Conservation (phyloP, 2,329 filamentous ascomycete species). For the Beauveria caledonica region DNA sequence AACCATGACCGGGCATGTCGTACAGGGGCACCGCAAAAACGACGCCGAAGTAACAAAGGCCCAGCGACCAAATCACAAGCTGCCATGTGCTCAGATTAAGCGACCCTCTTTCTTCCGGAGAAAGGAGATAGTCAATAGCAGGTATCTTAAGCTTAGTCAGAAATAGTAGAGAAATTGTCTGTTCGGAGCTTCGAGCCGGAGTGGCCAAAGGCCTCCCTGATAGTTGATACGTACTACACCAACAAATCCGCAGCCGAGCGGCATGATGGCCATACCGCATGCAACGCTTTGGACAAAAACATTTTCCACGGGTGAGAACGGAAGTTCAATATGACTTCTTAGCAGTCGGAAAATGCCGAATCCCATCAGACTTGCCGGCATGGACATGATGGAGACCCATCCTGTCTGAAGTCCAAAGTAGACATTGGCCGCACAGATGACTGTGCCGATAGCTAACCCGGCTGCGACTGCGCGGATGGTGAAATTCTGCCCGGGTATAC, state of each 20-base stretch:
- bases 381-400: conserved; percentile 76
- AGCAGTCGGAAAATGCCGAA: conserved; percentile 88
- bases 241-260: conserved; percentile 88
- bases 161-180: not conserved
- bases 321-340: conserved; percentile 61
- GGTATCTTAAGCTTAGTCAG: conserved; percentile 48
- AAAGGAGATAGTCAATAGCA: conserved; percentile 79
- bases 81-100: conserved; percentile 65
- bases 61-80: conserved; percentile 82
- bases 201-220: not conserved
- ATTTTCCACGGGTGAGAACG: conserved; percentile 92
- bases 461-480: conserved; percentile 72
- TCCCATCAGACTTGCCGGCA: conserved; percentile 89
- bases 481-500: conserved; percentile 56
- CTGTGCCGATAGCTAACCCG: conserved; percentile 73
- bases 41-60: conserved; percentile 92
- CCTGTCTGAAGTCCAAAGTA: conserved; percentile 94
- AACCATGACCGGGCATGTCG: conserved; percentile 16
- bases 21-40: conserved; percentile 87
- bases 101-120: conserved; percentile 68
- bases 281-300: conserved; percentile 94
- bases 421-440: conserved; percentile 96
- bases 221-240: conserved; percentile 55
- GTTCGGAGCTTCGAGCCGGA: not conserved
- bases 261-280: conserved; percentile 93